Conservation (phyloP, 306 rosid genomes). For the Vicia faba region DNA sequence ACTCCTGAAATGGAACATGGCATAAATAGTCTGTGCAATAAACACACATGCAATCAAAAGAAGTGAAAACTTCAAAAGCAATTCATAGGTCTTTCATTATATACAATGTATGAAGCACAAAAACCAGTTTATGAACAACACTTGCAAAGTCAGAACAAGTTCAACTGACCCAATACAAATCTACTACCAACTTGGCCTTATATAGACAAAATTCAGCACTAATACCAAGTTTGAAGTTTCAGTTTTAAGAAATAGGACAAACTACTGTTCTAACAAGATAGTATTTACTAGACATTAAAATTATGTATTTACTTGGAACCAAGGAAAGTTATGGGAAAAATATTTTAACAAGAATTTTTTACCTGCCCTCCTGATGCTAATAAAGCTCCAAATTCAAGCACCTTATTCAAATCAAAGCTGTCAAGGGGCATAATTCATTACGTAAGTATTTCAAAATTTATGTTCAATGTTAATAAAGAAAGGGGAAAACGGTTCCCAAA, state of each 20-base stretch:
- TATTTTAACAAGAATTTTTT: constrained; percentile 7
- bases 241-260: not conserved
- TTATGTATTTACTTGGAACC: not conserved
- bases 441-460: constrained; percentile 21
- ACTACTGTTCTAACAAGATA: not conserved
- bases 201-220: not conserved
- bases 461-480: constrained; percentile 10
- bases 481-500: not conserved
- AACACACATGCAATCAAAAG: constrained; percentile 15
- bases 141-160: constrained; percentile 4
- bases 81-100: constrained; percentile 13
- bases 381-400: constrained; percentile 91
- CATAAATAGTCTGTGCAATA: constrained; percentile 15
- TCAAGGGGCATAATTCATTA: constrained; percentile 17
- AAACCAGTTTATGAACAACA: constrained; percentile 1
- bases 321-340: constrained; percentile 6
- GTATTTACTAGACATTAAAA: not conserved
- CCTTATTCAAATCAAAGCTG: constrained; percentile 92
- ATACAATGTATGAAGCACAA: constrained; percentile 10
- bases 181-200: constrained; percentile 4
- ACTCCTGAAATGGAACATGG: constrained; percentile 68
- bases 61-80: constrained; percentile 14
- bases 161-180: constrained; percentile 15
- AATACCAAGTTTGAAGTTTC: not conserved
- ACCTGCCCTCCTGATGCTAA: constrained; percentile 99